Percentiles rank a stretch among this genome's conserved stretches.
Evolutionary conservation across 1,284 basidiomycete genomes (phyloP).

Genomic region (Earliella scabrosa): DNA sequence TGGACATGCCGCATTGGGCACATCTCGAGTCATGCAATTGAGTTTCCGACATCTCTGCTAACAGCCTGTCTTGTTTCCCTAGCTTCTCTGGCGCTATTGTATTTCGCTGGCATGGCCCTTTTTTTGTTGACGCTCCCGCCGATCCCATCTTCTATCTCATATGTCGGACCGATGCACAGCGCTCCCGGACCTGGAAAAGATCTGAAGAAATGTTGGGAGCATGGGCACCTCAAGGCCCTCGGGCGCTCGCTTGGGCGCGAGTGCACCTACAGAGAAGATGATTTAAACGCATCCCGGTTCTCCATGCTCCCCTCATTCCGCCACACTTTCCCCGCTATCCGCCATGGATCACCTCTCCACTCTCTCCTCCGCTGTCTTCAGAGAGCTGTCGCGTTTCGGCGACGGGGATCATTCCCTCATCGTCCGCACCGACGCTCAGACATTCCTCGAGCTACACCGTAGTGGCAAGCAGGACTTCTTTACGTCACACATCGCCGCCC

Average conservation of each 20-base stretch:
- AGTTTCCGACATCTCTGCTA: conserved; percentile 2
- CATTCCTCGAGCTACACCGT: background rate
- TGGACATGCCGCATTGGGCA: background rate
- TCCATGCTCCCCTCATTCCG: background rate
- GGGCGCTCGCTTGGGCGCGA: conserved; percentile 18
- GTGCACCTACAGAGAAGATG: conserved; percentile 21
- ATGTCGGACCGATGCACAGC: conserved; percentile 15
- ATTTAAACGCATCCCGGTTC: conserved; percentile 9
- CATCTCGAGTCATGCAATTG: conserved; percentile 6
- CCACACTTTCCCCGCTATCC: background rate
- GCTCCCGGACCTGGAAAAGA: conserved; percentile 3
- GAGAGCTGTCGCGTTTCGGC: background rate
- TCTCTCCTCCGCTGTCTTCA: background rate
- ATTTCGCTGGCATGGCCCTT: conserved; percentile 8
- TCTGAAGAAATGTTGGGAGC: conserved; percentile 6
- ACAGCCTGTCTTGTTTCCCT: conserved; percentile 8
- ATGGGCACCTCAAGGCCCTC: conserved; percentile 18
- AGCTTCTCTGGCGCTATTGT: conserved; percentile 9
- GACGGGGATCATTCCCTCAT: conserved; percentile 10
- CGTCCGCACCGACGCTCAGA: conserved; percentile 4
- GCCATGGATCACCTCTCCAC: conserved; percentile 2
- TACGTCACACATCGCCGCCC: conserved; percentile 9
- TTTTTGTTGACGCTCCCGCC: conserved; percentile 2
- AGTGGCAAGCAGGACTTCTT: background rate
- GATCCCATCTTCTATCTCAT: conserved; percentile 20